Conservation (phyloP, 129 eudicot genomes). For the Tagetes erecta region DNA sequence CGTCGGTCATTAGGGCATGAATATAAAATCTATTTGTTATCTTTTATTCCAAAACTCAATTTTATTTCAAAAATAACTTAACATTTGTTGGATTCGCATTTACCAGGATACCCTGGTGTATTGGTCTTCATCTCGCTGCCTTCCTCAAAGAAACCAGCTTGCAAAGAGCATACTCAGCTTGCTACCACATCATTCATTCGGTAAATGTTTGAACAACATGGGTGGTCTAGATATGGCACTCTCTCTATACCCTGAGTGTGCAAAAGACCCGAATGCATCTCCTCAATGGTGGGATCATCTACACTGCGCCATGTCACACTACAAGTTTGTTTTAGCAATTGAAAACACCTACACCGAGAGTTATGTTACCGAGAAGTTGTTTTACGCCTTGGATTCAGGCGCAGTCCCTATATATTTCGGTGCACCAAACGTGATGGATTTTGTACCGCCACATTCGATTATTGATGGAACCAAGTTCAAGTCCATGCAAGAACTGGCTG, state of each 20-base stretch:
- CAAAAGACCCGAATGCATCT: constrained; percentile 50
- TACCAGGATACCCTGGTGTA: constrained; percentile 88
- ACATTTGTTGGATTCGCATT: background rate
- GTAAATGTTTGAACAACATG: constrained; percentile 93
- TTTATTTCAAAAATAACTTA: background rate
- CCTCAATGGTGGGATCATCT: constrained; percentile 99
- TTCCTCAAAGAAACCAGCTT: constrained; percentile 78
- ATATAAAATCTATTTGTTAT: too few species aligned
- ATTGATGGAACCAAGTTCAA: constrained; percentile 76
- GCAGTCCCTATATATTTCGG: constrained; percentile 94
- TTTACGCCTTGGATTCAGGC: constrained; percentile 89
- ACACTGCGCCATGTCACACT: constrained; percentile 96
- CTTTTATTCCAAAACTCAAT: too few species aligned
- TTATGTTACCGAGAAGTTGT: constrained; percentile 89
- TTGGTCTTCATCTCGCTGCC: constrained; percentile 99
- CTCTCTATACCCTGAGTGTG: constrained; percentile 80
- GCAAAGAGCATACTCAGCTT: constrained; percentile 68
- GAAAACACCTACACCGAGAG: constrained; percentile 91
- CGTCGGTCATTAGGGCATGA: too few species aligned
- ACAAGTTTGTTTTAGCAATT: constrained; percentile 80
- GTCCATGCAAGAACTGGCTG: constrained; percentile 73
- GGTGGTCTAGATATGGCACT: constrained; percentile 91
- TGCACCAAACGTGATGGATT: constrained; percentile 93
- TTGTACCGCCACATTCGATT: constrained; percentile 93
- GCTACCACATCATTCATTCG: constrained; percentile 83